Conservation (phyloP, 139 green algal genomes). For the Medakamo hakoo region DNA sequence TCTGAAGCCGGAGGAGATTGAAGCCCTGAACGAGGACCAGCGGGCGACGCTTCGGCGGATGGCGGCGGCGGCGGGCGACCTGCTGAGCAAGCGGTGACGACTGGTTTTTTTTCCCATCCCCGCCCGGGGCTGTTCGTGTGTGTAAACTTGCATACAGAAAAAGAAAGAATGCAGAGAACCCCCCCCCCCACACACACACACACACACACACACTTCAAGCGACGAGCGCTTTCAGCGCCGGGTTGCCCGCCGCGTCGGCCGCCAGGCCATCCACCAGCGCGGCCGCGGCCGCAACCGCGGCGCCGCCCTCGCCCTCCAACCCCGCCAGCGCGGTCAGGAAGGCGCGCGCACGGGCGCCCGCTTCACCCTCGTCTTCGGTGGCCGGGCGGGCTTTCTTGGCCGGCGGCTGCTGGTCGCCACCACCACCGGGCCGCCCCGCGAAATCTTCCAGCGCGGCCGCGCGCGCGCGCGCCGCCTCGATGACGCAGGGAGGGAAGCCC, state of each 20-base stretch:
- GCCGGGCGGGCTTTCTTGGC: neutral
- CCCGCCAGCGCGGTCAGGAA: neutral
- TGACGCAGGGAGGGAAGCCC: conserved; percentile 65
- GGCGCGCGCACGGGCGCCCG: too few relatives aligned
- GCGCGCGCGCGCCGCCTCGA: conserved; percentile 52
- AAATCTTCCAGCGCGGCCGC: conserved; percentile 59
- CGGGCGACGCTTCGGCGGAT: conserved; percentile 3
- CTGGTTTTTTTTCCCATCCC: too few relatives aligned
- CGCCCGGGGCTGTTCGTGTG: neutral
- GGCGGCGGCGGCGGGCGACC: conserved; percentile 8
- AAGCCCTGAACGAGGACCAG: conserved; percentile 8
- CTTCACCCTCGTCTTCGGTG: neutral
- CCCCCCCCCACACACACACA: neutral
- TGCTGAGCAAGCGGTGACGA: too few relatives aligned
- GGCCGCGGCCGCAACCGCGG: too few relatives aligned
- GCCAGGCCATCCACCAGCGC: neutral
- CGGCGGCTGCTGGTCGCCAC: neutral
- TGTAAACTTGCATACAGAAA: neutral
- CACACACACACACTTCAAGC: neutral
- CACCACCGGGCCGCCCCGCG: conserved; percentile 1
- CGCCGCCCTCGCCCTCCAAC: neutral
- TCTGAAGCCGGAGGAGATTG: conserved; percentile 5
- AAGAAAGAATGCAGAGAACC: neutral
- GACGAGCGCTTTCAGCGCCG: too few relatives aligned
- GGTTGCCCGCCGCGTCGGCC: neutral